Evolutionary conservation across 1,139 yeast genomes (phyloP).

Genomic region (Hansenula lynferdii): DNA sequence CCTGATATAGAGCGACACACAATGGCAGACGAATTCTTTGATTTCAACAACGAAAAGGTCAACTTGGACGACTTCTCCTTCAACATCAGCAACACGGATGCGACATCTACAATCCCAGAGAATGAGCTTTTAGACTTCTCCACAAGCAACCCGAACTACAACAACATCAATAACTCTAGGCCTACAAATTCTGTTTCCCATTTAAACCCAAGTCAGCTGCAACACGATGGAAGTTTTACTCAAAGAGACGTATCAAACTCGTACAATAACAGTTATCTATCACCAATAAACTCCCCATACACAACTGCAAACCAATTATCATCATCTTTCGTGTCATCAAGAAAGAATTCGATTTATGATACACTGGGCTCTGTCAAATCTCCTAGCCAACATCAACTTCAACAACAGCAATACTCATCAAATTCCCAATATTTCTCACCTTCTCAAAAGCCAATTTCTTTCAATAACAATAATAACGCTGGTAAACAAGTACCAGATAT

Average conservation of each 20-base stretch:
- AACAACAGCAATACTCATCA: slow-evolving; percentile 7
- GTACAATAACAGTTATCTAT: slow-evolving; percentile 9
- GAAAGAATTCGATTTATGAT: slow-evolving; percentile 20
- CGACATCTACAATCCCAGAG: slow-evolving; percentile 22
- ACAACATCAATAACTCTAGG: background rate
- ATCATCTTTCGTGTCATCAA: slow-evolving; percentile 12
- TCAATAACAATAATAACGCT: slow-evolving; percentile 2
- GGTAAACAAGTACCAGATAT: slow-evolving; percentile 10
- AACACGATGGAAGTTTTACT: background rate
- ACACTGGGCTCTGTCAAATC: slow-evolving; percentile 17
- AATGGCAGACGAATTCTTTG: slow-evolving; percentile 22
- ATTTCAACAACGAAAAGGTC: slow-evolving; percentile 16
- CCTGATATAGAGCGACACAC: slow-evolving; percentile 2
- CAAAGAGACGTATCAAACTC: slow-evolving; percentile 6
- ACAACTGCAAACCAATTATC: slow-evolving; percentile 12
- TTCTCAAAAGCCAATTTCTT: slow-evolving; percentile 13
- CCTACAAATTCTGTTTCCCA: slow-evolving; percentile 1
- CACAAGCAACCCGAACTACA: slow-evolving; percentile 1
- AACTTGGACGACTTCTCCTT: slow-evolving; percentile 21
- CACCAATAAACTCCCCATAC: slow-evolving; percentile 21
- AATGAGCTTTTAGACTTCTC: slow-evolving; percentile 21
- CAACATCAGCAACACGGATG: slow-evolving; percentile 7
- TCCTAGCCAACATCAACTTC: slow-evolving; percentile 13
- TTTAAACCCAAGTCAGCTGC: slow-evolving; percentile 2
- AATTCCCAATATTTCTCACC: slow-evolving; percentile 22